phyloP scores from a whole-genome alignment of 2,329 filamentous ascomycete genomes.

The Catunica adiposa region DNA sequence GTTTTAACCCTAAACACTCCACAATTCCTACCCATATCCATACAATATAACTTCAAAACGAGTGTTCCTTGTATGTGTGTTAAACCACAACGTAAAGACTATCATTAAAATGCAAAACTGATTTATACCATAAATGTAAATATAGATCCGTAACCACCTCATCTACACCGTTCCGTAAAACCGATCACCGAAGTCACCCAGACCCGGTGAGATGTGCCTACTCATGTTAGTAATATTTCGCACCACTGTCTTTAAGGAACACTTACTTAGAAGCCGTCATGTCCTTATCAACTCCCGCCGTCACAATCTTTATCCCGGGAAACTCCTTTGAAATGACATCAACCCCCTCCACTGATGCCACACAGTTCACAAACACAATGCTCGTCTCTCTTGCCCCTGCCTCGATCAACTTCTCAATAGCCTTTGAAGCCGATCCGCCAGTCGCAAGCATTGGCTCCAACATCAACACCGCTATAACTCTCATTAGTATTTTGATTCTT shows the following conservation, averaged over 20 bases:
- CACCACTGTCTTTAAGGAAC: neutral
- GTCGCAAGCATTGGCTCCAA: slow-evolving; percentile 19
- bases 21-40: too few species aligned
- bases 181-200: slow-evolving; percentile 24
- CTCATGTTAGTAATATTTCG: neutral
- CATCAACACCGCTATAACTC: slow-evolving; percentile 16
- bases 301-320: slow-evolving; percentile 17
- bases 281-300: slow-evolving; percentile 16
- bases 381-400: slow-evolving; percentile 17
- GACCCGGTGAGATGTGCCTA: slow-evolving; percentile 22
- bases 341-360: slow-evolving; percentile 19
- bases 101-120: too few species aligned
- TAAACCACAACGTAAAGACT: too few species aligned
- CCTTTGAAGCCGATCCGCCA: slow-evolving; percentile 16
- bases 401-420: slow-evolving; percentile 16
- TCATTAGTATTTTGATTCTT: neutral
- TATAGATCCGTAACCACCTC: too few species aligned
- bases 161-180: slow-evolving; percentile 17
- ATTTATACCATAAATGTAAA: too few species aligned
- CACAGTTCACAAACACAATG: slow-evolving; percentile 20
- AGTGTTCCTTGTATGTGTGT: too few species aligned
- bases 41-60: too few species aligned
- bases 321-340: slow-evolving; percentile 16
- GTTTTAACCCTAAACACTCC: neutral
- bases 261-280: slow-evolving; percentile 16